Conservation (phyloP, 2,329 filamentous ascomycete genomes). For the Verticillium albo-atrum region DNA sequence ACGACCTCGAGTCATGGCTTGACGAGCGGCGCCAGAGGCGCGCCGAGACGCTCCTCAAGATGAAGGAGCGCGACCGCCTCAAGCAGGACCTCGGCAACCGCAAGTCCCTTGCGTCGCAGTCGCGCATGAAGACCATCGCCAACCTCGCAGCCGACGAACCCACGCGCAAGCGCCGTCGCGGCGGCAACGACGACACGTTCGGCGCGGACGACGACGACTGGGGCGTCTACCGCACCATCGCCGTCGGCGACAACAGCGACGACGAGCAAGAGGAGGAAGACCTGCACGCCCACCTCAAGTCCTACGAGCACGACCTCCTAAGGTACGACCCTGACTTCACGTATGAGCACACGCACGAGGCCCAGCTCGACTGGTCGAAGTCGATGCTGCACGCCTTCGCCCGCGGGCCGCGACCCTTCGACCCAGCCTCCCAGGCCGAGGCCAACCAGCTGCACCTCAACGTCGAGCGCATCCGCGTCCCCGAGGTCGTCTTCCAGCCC, state of each 20-base stretch:
- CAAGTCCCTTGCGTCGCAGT: conserved; percentile 92
- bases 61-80: conserved; percentile 89
- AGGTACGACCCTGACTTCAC: conserved; percentile 84
- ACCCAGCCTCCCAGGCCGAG: conserved; percentile 73
- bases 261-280: conserved; percentile 94
- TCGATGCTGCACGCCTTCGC: conserved; percentile 85
- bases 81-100: conserved; percentile 95
- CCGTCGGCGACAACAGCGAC: conserved; percentile 74
- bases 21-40: conserved; percentile 74
- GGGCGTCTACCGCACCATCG: conserved; percentile 93
- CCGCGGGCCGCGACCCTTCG: conserved; percentile 81
- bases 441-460: conserved; percentile 90
- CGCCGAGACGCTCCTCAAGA: conserved; percentile 67
- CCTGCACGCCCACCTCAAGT: conserved; percentile 66
- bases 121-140: conserved; percentile 97
- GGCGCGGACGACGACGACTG: conserved; percentile 97
- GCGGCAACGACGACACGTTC: conserved; percentile 92
- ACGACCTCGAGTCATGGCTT: conserved; percentile 82
- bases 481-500: conserved; percentile 89
- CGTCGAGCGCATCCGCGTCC: conserved; percentile 90
- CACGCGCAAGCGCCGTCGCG: conserved; percentile 75
- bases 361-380: conserved; percentile 93
- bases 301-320: conserved; percentile 79
- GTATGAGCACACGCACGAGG: conserved; percentile 86
- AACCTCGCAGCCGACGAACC: conserved; percentile 91